Base-by-base conservation (phyloP, 2,329 filamentous ascomycete species). In the Aspergillus pseudonomiae region DNA sequence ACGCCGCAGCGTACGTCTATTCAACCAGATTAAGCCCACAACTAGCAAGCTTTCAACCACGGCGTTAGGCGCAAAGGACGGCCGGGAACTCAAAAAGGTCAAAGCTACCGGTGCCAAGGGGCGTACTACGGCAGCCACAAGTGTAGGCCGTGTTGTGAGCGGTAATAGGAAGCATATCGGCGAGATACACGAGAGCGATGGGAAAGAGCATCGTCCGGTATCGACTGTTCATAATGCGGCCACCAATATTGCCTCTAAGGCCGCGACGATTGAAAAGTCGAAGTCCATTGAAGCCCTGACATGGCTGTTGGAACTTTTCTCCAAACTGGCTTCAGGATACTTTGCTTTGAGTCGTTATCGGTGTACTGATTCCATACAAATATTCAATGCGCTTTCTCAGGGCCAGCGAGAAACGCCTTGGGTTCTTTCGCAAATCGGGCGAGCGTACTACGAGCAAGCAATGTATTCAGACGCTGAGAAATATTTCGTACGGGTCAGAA, bases 371-470 rank as follows among this genome's bases (percentile, higher is more conserved):
- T 91, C 95, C 2, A 81, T 97, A 54, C 86, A 91, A 65, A 84
- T 88, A 3, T 93, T 94, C 75, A 85, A 85, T 64, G 85, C 88
- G 0, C 81, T 99, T 24, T 89, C 92, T 1, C 81, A 86, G 34
- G 80, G 84, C 6, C 94, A 98, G 72, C 89, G 92, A 70, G 93
- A 97, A 66, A 97, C 94, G 1, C 92, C 95, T 1, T 98, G 93
- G 92, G 93, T 97, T 16, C 84, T 97, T 62, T 90, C 93, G 6
- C 93, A 96, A 73, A 90, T 98, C 74, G 96, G 93, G 9, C 91
- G 92, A 69, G 93, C 94, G 21, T 88, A 96, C 74, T 97, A 96
- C 75, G 95, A 99, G 80, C 92, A 94, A 75, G 91, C 91, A 11
- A 87, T 90, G 68, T 97, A 98, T 74, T 82, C 84, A 2, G 92